Conservation (phyloP, 2,329 filamentous ascomycete genomes). For the Rhytidhysteron rufulum region DNA sequence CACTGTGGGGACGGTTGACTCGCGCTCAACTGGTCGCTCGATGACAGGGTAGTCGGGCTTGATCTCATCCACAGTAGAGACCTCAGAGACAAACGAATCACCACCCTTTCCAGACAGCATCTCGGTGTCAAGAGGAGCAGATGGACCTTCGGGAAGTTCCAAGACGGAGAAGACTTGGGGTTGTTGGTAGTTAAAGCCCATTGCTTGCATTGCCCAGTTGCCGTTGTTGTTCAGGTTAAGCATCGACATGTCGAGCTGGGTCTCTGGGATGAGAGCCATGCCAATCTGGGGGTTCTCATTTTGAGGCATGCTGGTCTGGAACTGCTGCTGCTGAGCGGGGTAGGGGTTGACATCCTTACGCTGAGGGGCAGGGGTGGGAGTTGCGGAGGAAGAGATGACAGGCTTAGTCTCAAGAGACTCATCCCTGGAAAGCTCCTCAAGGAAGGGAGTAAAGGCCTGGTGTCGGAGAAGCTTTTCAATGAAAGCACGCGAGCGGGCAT, state of each 20-base stretch:
- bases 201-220: slow-evolving; percentile 52
- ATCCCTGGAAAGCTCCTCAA: slow-evolving; percentile 40
- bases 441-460: slow-evolving; percentile 46
- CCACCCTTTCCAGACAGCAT: slow-evolving; percentile 66
- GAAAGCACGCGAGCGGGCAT: slow-evolving; percentile 80
- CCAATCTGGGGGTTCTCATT: slow-evolving; percentile 62
- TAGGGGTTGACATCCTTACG: slow-evolving; percentile 61
- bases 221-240: slow-evolving; percentile 57
- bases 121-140: slow-evolving; percentile 55
- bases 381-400: slow-evolving; percentile 23
- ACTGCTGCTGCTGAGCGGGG: slow-evolving; percentile 51
- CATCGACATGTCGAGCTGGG: slow-evolving; percentile 69
- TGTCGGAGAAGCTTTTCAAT: slow-evolving; percentile 64
- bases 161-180: slow-evolving; percentile 70
- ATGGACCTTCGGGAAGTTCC: slow-evolving; percentile 65
- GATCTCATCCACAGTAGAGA: slow-evolving; percentile 39
- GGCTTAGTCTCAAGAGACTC: slow-evolving; percentile 30
- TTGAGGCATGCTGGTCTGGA: slow-evolving; percentile 41
- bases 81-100: slow-evolving; percentile 26
- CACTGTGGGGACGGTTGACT: slow-evolving; percentile 15
- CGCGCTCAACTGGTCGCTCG: slow-evolving; percentile 35
- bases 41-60: slow-evolving; percentile 51
- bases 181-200: slow-evolving; percentile 47
- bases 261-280: slow-evolving; percentile 81
- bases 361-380: slow-evolving; percentile 34